phyloP scores from a whole-genome alignment of 768 basidiomycete genomes.

The Tubosaeta sp. region DNA sequence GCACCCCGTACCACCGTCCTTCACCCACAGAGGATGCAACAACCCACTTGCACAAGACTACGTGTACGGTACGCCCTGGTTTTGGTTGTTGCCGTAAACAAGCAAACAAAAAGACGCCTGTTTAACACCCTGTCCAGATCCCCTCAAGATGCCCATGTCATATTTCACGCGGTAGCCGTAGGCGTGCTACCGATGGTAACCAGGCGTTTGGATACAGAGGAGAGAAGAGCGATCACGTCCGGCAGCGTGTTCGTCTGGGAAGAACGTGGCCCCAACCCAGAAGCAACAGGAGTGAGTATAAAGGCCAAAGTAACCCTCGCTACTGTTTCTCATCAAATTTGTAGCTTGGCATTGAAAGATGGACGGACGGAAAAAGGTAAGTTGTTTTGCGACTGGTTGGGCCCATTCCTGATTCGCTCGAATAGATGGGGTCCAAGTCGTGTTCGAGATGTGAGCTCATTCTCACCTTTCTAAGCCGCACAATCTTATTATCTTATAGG shows the following conservation, averaged over 20 bases:
- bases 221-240: constrained; percentile 62
- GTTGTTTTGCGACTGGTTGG: neutral
- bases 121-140: constrained; percentile 32
- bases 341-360: constrained; percentile 73
- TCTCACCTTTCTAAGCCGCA: neutral
- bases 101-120: neutral
- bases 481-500: constrained; percentile 37
- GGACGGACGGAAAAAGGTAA: constrained; percentile 67
- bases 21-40: constrained; percentile 45
- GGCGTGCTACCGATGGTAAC: constrained; percentile 60
- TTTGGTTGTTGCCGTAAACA: neutral
- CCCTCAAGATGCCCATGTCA: constrained; percentile 62
- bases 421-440: constrained; percentile 72
- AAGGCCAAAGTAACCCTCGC: constrained; percentile 2
- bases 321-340: neutral
- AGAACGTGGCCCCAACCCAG: constrained; percentile 65
- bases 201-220: constrained; percentile 71
- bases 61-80: constrained; percentile 40
- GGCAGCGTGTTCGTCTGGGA: constrained; percentile 84
- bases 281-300: constrained; percentile 56
- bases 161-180: constrained; percentile 69
- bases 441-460: constrained; percentile 60
- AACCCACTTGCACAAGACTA: constrained; percentile 61
- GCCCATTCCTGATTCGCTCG: constrained; percentile 2
- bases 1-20: constrained; percentile 7